Base-by-base conservation (phyloP, 2,329 filamentous ascomycete genomes). In the Penicillium sclerotiorum region DNA sequence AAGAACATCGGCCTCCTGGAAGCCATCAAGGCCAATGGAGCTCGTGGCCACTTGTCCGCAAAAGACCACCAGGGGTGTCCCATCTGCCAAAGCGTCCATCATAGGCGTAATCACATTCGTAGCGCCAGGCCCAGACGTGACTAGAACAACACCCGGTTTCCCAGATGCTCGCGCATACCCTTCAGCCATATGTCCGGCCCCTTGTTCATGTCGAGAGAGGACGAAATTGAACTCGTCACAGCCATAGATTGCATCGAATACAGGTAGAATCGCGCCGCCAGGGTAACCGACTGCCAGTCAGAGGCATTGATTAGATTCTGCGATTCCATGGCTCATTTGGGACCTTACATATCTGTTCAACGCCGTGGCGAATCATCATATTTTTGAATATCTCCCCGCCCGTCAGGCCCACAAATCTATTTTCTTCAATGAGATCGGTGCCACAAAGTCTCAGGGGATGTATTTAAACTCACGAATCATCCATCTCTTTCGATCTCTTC, bases 191-290 rank as follows among this genome's bases (percentile, higher is more conserved):
- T 97, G 93, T 52, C 93, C 93, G 47, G 92, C 93, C 52, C 93
- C 92, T 76, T 96, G 93, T 77, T 96, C 93, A 74, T 96, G 92
- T 72, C 88, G 84, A 13, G 93, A 90, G 7, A 96, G 83, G 70
- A 96, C 86, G 66, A 96, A 96, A 51, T 95, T 85, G 76, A 96
- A 95, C 73, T 95, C 85, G 76, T 87, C 84, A 49, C 90, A 95
- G 77, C 96, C 94, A 82, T 94, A 93, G 68, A 97, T 96, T 66
- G 91, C 92, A 71, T 97, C 93, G 77, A 96, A 96, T 35, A 96
- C 90, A 59, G 92, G 92, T 25, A 96, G 85, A 73, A 95, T 95
- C 53, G 92, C 90, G 65, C 92, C 92, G 61, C 91, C 92, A 58
- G 91, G 89, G 74, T 96, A 96, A 50, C 88, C 87, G 67, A 90